These are phyloP conservation scores for Clausena lansium DNA, from an alignment of 345 rosid genomes.

Conservation along the genomic window DNA sequence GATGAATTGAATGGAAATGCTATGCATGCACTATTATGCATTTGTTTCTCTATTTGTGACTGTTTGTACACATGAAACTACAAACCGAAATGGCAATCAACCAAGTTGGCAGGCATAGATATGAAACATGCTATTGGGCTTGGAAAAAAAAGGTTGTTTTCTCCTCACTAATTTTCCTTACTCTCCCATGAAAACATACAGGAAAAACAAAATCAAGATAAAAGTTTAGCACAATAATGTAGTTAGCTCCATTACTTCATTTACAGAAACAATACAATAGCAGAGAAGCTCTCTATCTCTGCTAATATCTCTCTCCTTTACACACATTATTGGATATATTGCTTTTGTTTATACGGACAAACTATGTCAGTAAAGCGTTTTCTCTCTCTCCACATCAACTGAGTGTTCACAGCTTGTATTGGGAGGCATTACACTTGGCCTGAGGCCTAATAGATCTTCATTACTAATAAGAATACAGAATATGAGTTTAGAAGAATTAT, in stretches of 20 bases:
- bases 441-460: background rate
- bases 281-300: background rate
- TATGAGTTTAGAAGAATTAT: background rate
- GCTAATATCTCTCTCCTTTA: background rate
- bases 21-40: background rate
- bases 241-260: background rate
- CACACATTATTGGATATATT: background rate
- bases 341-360: background rate
- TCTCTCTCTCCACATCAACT: background rate
- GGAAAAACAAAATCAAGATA: background rate
- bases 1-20: background rate
- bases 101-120: background rate
- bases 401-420: background rate
- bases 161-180: background rate
- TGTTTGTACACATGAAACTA: background rate
- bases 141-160: background rate
- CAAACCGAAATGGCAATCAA: background rate
- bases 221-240: background rate
- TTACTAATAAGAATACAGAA: conserved; percentile 1
- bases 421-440: background rate
- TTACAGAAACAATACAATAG: background rate
- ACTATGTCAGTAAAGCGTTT: background rate
- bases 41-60: background rate
- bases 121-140: background rate
- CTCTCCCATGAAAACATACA: background rate